Percentiles rank a stretch among this genome's conserved stretches.
phyloP scores from a whole-genome alignment of 148 eudicot species.

The Fagopyrum tataricum region DNA sequence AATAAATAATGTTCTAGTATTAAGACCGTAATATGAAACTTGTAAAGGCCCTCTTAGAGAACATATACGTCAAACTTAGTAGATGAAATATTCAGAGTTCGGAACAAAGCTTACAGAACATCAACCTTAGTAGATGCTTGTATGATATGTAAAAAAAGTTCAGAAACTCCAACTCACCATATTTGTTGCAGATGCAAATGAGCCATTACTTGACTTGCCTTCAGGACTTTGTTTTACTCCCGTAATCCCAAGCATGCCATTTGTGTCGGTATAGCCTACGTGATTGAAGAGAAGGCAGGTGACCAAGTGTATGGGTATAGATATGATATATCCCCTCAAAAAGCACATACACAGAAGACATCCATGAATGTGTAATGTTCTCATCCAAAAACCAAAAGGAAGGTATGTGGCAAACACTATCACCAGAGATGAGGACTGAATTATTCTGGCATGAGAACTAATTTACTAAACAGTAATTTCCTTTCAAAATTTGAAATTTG shows the following conservation, averaged over 20 bases:
- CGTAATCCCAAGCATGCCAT: neutral
- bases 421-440: neutral
- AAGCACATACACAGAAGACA: neutral
- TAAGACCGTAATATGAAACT: neutral
- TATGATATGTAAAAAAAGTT: neutral
- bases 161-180: neutral
- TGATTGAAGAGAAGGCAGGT: neutral
- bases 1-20: neutral
- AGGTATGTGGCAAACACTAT: neutral
- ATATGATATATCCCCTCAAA: neutral
- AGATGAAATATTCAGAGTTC: neutral
- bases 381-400: neutral
- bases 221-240: constrained; percentile 9
- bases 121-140: neutral
- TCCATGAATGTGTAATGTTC: neutral
- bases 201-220: constrained; percentile 3
- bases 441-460: neutral
- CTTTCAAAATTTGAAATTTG: neutral
- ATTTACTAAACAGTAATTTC: neutral
- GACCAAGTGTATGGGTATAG: neutral
- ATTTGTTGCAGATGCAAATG: constrained; percentile 5
- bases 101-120: neutral
- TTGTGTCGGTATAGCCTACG: constrained; percentile 4
- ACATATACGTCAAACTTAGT: neutral
- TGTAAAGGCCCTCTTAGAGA: neutral